Evolutionary conservation across 2,329 filamentous ascomycete species (phyloP), one percentile per base, ranked within the genome.

Genomic region (Colletotrichum trifolii): DNA sequence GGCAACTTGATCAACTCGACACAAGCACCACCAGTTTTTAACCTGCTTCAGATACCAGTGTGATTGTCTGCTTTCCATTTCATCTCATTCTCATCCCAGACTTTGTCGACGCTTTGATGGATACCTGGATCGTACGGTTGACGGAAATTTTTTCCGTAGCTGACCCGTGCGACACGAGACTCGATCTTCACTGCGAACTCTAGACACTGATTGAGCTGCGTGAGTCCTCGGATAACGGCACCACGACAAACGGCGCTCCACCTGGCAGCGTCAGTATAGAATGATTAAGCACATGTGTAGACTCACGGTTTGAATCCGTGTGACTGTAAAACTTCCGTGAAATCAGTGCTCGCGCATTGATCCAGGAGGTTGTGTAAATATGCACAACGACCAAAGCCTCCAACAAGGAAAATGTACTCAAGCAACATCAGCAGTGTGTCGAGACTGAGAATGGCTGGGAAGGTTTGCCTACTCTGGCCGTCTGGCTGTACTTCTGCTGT

Each of bases 371-470:
- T 46, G 10, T 64, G 68, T 0, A 82, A 60, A 6, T 76, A 78
- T 0, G 52, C 38, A 12, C 71, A 76, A 2, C 74, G 67, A 0
- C 80, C 79, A 6, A 82, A 77, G 0, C 79, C 80, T 0, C 80
- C 79, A 0, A 77, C 78, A 0, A 82, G 71, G 2, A 80, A 70
- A 6, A 81, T 56, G 33, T 74, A 76, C 79, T 81, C 12, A 2
- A 6, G 12, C 13, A 4, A 4, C 8, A 17, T 65, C 4, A 45
- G 13, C 2, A 6, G 34, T 6, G 10, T 8, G 13, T 0, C 12
- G n/a, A n/a, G 17, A 33, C 9, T 2, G 2, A 12, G n/a, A 7
- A 56, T 48, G 1, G 2, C 13, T 15, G n/a, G 25, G 34, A 11
- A 17, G 17, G 13, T 17, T 4, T 7, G 13, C 50, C 39, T 50